Evolutionary conservation across 768 basidiomycete species (phyloP).

Genomic region (Collybia mongolica): DNA sequence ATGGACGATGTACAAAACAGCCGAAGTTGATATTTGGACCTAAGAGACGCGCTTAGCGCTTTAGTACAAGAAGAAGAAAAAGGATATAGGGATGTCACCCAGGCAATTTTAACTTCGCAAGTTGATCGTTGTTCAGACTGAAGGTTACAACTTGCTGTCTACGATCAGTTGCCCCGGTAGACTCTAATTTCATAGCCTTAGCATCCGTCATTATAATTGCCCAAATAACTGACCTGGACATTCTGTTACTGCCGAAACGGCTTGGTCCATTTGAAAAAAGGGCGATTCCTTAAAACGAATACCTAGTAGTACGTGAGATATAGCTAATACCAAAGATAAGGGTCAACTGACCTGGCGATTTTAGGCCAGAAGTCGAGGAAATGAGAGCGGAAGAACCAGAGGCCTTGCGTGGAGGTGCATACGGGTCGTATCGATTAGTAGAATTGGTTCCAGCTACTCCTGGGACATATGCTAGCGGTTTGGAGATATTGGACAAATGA

Average conservation of each 20-base stretch:
- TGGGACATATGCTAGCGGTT: constrained; percentile 25
- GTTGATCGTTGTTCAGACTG: constrained; percentile 64
- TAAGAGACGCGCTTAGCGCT: constrained; percentile 22
- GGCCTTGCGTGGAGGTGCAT: constrained; percentile 55
- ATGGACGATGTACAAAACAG: constrained; percentile 87
- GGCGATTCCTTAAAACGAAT: constrained; percentile 82
- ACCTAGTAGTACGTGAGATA: constrained; percentile 32
- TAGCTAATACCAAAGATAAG: neutral
- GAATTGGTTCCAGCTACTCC: constrained; percentile 29
- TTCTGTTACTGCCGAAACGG: constrained; percentile 63
- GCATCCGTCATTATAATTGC: neutral
- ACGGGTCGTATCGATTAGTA: constrained; percentile 61
- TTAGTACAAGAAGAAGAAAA: constrained; percentile 4
- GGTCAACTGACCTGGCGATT: constrained; percentile 26
- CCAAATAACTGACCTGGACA: constrained; percentile 63
- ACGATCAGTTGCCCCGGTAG: constrained; percentile 75
- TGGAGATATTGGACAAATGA: constrained; percentile 23
- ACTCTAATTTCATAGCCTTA: constrained; percentile 48
- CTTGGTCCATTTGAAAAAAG: constrained; percentile 68
- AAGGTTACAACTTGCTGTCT: constrained; percentile 62
- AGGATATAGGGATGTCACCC: constrained; percentile 36
- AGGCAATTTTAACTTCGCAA: constrained; percentile 53
- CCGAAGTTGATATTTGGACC: constrained; percentile 75
- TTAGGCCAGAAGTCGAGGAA: constrained; percentile 29
- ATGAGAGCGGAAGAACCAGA: constrained; percentile 31